Evolutionary conservation across 768 basidiomycete species (phyloP).

Genomic region (Leccinum sublutescens): DNA sequence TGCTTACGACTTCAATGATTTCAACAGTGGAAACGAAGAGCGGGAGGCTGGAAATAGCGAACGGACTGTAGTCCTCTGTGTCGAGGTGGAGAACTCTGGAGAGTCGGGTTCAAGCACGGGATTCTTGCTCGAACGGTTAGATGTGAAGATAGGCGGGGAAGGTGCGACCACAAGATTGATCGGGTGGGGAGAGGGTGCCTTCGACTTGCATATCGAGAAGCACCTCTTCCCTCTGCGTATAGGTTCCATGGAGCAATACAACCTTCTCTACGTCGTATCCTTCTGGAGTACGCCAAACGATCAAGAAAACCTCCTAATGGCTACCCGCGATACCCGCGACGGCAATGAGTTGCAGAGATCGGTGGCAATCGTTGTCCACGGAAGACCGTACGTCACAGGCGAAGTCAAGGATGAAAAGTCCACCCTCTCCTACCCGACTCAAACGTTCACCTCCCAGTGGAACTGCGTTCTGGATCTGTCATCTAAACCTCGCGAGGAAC

Average conservation of each 20-base stretch:
- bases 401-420: conserved; percentile 19
- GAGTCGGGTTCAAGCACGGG: conserved; percentile 58
- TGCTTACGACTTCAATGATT: conserved; percentile 28
- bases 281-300: conserved; percentile 69
- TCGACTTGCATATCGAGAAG: conserved; percentile 35
- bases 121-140: conserved; percentile 74
- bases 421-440: conserved; percentile 55
- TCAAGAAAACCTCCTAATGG: conserved; percentile 37
- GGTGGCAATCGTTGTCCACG: conserved; percentile 77
- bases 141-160: conserved; percentile 72
- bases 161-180: conserved; percentile 52
- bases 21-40: conserved; percentile 49
- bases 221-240: conserved; percentile 69
- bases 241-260: conserved; percentile 77
- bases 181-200: conserved; percentile 45
- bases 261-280: conserved; percentile 86
- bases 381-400: conserved; percentile 56
- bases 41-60: conserved; percentile 74
- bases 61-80: conserved; percentile 83
- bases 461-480: conserved; percentile 86
- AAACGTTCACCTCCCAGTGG: conserved; percentile 81
- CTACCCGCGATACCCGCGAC: conserved; percentile 32
- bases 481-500: conserved; percentile 28
- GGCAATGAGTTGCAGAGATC: conserved; percentile 61
- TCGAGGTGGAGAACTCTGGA: conserved; percentile 85